Percentiles rank a stretch among this genome's conserved stretches.
Conservation (phyloP, 2,329 filamentous ascomycete species). For the Amylocarpus encephaloides region DNA sequence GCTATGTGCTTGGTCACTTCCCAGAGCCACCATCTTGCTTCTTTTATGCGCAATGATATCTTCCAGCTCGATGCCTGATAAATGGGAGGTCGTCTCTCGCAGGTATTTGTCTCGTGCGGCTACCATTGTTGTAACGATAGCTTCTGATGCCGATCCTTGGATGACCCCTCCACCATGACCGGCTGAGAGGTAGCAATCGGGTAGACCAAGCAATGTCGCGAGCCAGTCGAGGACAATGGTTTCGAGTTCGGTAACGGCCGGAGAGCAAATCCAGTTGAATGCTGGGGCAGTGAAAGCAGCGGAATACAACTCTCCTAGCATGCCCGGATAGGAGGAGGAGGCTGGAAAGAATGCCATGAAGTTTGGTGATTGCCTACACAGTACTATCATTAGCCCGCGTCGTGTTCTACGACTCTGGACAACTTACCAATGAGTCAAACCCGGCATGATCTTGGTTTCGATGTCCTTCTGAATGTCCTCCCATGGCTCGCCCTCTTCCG, state of each 20-base stretch:
- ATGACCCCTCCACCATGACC: constrained; percentile 84
- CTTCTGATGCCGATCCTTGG: constrained; percentile 84
- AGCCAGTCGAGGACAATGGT: constrained; percentile 92
- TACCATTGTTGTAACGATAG: constrained; percentile 78
- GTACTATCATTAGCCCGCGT: background rate
- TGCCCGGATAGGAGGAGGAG: constrained; percentile 71
- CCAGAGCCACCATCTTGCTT: constrained; percentile 71
- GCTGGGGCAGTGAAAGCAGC: constrained; percentile 82
- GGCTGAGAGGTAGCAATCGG: constrained; percentile 65
- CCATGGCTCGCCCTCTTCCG: constrained; percentile 66
- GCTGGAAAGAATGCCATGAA: constrained; percentile 97
- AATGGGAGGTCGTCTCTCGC: constrained; percentile 47
- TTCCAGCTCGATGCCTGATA: constrained; percentile 54
- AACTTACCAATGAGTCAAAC: constrained; percentile 74
- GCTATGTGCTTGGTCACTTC: constrained; percentile 73
- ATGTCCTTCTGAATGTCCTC: constrained; percentile 75
- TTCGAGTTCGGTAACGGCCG: constrained; percentile 87
- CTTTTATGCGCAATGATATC: constrained; percentile 62
- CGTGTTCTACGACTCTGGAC: background rate
- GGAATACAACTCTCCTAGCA: constrained; percentile 88
- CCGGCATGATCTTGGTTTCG: constrained; percentile 79
- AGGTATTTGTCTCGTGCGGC: constrained; percentile 79
- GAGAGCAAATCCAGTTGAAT: constrained; percentile 96
- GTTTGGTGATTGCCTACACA: constrained; percentile 67
- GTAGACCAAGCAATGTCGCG: constrained; percentile 66